A percentile compares a stretch with the other conserved stretches of the same genome.
Conservation (phyloP, 768 basidiomycete genomes). For the Pilatotrama ljubarskyi region DNA sequence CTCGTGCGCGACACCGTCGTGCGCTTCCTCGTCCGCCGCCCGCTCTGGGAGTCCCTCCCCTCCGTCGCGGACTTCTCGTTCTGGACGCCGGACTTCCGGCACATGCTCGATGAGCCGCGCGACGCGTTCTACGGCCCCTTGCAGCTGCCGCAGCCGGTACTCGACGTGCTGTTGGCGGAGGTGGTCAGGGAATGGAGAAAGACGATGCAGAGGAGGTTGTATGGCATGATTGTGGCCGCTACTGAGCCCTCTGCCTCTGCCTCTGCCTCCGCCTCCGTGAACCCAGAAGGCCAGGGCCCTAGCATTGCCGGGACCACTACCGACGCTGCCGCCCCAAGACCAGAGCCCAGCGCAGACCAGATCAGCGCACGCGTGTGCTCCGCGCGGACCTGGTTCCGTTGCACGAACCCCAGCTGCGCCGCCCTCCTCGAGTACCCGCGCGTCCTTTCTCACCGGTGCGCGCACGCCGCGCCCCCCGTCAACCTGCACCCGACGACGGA, state of each 20-base stretch:
- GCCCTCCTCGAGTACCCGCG: conserved; percentile 9
- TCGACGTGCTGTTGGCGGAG: not conserved
- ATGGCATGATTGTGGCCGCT: not conserved
- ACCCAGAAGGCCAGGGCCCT: not conserved
- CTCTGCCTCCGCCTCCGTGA: not conserved
- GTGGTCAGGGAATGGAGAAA: not conserved
- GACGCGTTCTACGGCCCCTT: not conserved
- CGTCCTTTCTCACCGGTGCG: conserved; percentile 12
- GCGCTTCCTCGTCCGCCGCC: conserved; percentile 1
- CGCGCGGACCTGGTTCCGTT: conserved; percentile 14
- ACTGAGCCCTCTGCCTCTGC: not conserved
- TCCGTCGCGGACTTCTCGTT: conserved; percentile 11
- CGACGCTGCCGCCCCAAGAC: not conserved
- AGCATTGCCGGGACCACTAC: not conserved
- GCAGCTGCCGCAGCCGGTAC: not conserved
- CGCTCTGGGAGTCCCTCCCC: conserved; percentile 2
- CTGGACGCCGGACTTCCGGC: conserved; percentile 1
- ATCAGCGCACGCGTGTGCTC: not conserved
- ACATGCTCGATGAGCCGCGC: not conserved
- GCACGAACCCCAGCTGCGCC: conserved; percentile 2
- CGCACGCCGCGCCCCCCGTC: not conserved
- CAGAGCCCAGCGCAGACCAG: not conserved
- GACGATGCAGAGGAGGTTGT: conserved; percentile 1
- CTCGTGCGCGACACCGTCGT: conserved; percentile 3
- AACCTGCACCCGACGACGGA: not conserved